Conservation (phyloP, 2,329 filamentous ascomycete species). For the Aspergillus sojae region DNA sequence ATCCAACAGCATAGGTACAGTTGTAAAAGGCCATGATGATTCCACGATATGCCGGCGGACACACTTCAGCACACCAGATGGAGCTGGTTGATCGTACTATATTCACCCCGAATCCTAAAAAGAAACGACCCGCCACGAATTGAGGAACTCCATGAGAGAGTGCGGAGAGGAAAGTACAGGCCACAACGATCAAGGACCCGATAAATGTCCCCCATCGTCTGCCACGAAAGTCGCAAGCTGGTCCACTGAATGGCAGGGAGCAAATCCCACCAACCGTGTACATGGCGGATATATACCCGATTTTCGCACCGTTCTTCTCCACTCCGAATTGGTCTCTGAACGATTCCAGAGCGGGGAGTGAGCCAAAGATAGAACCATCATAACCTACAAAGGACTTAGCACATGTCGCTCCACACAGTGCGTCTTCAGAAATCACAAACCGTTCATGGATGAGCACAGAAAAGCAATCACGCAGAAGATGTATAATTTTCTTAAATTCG, state of each 20-base stretch:
- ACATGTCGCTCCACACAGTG: background rate
- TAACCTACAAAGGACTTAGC: background rate
- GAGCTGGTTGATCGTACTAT: slow-evolving; percentile 64
- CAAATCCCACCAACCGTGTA: slow-evolving; percentile 52
- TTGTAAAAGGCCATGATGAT: slow-evolving; percentile 63
- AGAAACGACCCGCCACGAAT: slow-evolving; percentile 60
- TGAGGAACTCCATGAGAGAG: slow-evolving; percentile 31
- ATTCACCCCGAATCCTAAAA: slow-evolving; percentile 61
- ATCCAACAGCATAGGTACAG: slow-evolving; percentile 52
- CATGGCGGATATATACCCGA: slow-evolving; percentile 50
- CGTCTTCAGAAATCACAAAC: background rate
- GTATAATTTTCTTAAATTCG: background rate
- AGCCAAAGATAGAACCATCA: slow-evolving; percentile 60
- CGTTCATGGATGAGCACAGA: background rate
- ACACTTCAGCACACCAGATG: slow-evolving; percentile 65
- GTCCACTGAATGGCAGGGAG: slow-evolving; percentile 52
- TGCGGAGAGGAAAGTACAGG: slow-evolving; percentile 50
- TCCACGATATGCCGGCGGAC: slow-evolving; percentile 65
- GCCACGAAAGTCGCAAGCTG: slow-evolving; percentile 52
- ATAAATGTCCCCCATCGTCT: slow-evolving; percentile 60
- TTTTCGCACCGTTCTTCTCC: slow-evolving; percentile 45
- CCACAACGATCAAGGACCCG: slow-evolving; percentile 55
- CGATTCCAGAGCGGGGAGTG: slow-evolving; percentile 51
- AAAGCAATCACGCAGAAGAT: background rate
- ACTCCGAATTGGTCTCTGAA: slow-evolving; percentile 49